These are phyloP conservation scores for Platanthera guangdongensis DNA, from an alignment of 106 monocot species.

Conservation along the genomic window DNA sequence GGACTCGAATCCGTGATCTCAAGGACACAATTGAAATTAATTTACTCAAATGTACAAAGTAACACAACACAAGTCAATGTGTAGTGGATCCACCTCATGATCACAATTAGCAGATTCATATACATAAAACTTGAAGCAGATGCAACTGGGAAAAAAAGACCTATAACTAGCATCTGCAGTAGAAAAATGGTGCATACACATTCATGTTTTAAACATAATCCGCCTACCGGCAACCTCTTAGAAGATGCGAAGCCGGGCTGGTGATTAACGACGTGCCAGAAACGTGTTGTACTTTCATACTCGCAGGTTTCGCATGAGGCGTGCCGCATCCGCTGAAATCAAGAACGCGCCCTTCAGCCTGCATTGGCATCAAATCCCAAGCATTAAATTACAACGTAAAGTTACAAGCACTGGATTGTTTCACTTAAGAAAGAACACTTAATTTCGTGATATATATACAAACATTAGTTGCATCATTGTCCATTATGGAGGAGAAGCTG, in stretches of 20 bases:
- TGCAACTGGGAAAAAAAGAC: background rate
- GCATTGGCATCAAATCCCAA: slow-evolving; percentile 4
- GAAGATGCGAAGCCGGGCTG: slow-evolving; percentile 4
- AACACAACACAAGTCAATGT: background rate
- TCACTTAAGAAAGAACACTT: background rate
- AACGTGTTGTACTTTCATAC: background rate
- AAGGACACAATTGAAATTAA: background rate
- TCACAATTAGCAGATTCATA: background rate
- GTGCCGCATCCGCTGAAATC: slow-evolving; percentile 14
- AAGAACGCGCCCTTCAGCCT: slow-evolving; percentile 21
- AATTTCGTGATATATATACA: background rate
- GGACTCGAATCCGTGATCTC: too few species aligned
- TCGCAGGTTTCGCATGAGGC: background rate
- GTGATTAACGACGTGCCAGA: background rate
- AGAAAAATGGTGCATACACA: background rate
- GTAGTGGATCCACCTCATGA: background rate
- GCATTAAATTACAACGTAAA: background rate
- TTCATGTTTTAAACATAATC: background rate
- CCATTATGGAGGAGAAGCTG: background rate
- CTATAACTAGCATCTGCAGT: background rate
- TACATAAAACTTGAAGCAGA: background rate
- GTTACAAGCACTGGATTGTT: background rate
- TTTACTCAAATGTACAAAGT: background rate
- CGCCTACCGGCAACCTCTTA: slow-evolving; percentile 13
- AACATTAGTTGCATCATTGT: background rate